Conservation (phyloP, 1,284 basidiomycete species). For the Moesziomyces sp. region DNA sequence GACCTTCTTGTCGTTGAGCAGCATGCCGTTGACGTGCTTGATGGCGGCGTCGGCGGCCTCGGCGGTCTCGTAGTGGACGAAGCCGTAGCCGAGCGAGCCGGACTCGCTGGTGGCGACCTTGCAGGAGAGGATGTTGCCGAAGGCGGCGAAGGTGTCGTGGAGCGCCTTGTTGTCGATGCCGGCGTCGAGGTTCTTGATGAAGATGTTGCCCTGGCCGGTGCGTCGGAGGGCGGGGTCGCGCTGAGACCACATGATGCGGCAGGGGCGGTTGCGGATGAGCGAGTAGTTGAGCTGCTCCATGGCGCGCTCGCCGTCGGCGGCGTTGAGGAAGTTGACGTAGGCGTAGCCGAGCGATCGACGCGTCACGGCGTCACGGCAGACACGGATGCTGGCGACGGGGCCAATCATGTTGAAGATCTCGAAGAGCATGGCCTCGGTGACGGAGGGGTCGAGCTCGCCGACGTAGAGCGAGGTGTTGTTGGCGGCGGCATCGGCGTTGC, state of each 20-base stretch:
- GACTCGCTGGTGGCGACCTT: constrained; percentile 80
- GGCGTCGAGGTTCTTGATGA: constrained; percentile 99
- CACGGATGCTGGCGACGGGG: constrained; percentile 97
- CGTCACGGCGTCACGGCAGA: constrained; percentile 99
- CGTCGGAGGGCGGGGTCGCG: constrained; percentile 98
- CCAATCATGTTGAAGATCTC: constrained; percentile 99
- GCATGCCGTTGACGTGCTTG: constrained; percentile 98
- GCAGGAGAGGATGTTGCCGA: constrained; percentile 98
- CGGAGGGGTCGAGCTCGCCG: constrained; percentile 95
- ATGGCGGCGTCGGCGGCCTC: constrained; percentile 92
- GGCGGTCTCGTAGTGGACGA: constrained; percentile 98
- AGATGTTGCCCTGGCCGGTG: constrained; percentile 99
- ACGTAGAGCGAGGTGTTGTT: constrained; percentile 88
- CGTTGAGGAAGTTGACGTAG: constrained; percentile 99
- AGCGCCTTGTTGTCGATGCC: constrained; percentile 99
- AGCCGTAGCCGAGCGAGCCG: constrained; percentile 77
- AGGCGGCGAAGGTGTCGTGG: constrained; percentile 99
- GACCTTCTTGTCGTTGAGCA: constrained; percentile 88
- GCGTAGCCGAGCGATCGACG: constrained; percentile 99
- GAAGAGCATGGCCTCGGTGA: constrained; percentile 99
- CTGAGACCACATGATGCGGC: constrained; percentile 99
- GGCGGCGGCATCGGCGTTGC: constrained; percentile 40
- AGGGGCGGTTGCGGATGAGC: constrained; percentile 96
- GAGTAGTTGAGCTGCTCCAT: constrained; percentile 99
- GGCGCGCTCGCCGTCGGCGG: constrained; percentile 96